Evolutionary conservation across 2,329 filamentous ascomycete species (phyloP), one percentile per base, ranked within the genome.

Genomic region (Trichoderma polysporum): DNA sequence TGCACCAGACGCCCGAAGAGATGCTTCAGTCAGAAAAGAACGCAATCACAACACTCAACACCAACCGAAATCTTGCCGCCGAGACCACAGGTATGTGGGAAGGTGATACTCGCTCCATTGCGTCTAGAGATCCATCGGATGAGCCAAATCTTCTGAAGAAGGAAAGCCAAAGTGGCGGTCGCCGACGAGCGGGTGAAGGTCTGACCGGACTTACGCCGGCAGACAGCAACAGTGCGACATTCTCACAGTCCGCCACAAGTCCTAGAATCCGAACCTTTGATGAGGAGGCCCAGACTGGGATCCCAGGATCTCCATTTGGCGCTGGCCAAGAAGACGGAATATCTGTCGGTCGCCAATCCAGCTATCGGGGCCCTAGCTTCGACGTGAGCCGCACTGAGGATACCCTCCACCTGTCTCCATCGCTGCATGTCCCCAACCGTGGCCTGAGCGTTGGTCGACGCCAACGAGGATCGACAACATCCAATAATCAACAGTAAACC

Each of bases 401-500:
- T 15, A 64, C 57, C 8, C 66, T 73, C 2, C 68, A 67, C 25
- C 68, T 67, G 3, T 66, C 54, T 35, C 54, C 49, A 13, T 69
- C 70, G 10, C 54, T 70, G 12, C 67, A 50, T n/a, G 54, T 37
- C 41, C 63, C 45, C 9, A 54, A 66, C n/a, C 66, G 68, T 13
- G 69, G 69, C 22, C 60, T 58, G 25, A 70, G 67, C 52, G 27
- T 58, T 37, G 69, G 68, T 47, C 66, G 66, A 49, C 62, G 66
- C 57, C 61, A 66, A 8, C 49, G 67, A 93, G 87, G 76, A 97
- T 95, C 71, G 96, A 79, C 78, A 97, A 93, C 19, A 94, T 85
- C 2, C 94, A 94, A 47, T 17, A 47, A 49, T 5, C 25, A 9
- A 3, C 27, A 63, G 25, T 53, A 17, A 41, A 31, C 25, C 37